Evolutionary conservation across 2,329 filamentous ascomycete genomes (phyloP).

Genomic region (Calonectria fujianensis): DNA sequence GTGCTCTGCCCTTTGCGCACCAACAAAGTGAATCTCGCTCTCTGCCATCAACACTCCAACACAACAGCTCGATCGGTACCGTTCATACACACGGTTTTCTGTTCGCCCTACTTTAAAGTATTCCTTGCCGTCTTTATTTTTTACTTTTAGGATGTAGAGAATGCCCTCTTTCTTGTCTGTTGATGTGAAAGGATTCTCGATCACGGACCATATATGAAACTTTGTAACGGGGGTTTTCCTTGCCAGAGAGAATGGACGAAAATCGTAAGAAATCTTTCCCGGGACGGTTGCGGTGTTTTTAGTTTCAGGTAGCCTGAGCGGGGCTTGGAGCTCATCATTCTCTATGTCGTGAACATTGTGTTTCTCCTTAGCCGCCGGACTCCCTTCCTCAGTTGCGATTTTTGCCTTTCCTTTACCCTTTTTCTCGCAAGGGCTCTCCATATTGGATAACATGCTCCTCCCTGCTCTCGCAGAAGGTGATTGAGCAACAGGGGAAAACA

Average conservation of each 20-base stretch:
- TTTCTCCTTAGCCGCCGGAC: background rate
- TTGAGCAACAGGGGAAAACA: background rate
- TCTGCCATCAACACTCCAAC: constrained; percentile 1
- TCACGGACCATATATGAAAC: constrained; percentile 7
- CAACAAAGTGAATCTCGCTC: constrained; percentile 6
- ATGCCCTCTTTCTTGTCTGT: background rate
- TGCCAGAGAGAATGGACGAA: background rate
- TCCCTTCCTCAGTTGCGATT: background rate
- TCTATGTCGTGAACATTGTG: background rate
- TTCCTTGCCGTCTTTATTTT: background rate
- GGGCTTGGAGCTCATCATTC: background rate
- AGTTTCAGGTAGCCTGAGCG: background rate
- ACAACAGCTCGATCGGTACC: background rate
- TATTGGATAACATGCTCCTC: background rate
- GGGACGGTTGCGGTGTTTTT: background rate
- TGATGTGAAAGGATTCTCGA: background rate
- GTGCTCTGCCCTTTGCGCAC: background rate
- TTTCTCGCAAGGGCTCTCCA: background rate
- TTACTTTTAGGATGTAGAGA: background rate
- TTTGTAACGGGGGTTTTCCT: background rate
- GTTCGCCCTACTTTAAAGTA: constrained; percentile 10
- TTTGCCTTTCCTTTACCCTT: background rate
- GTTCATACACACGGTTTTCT: background rate
- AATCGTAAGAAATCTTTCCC: background rate
- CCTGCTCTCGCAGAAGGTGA: background rate